These are phyloP conservation scores for Puccinia polysora DNA, from an alignment of 1,284 basidiomycete genomes.

Conservation along the genomic window DNA sequence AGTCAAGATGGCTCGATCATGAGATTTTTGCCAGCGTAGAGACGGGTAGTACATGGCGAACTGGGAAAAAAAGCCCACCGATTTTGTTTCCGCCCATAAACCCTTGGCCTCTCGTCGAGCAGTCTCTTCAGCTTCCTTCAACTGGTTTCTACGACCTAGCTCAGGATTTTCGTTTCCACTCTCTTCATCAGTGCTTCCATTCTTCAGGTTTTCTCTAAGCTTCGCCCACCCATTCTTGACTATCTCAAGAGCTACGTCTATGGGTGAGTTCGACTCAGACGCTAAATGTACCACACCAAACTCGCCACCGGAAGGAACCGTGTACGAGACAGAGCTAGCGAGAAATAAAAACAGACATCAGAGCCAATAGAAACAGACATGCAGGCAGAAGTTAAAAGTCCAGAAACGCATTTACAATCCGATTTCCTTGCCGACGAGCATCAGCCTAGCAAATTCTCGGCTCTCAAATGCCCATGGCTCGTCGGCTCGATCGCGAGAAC, in stretches of 20 bases:
- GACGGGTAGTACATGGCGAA: too few species aligned
- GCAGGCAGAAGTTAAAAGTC: background rate
- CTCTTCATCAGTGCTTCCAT: conserved; percentile 60
- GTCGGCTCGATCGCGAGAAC: conserved; percentile 37
- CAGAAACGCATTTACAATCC: conserved; percentile 9
- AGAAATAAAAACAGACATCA: background rate
- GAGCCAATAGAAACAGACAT: background rate
- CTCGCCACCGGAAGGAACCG: conserved; percentile 39
- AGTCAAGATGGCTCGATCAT: background rate
- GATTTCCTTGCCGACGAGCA: conserved; percentile 41
- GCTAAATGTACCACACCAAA: conserved; percentile 32
- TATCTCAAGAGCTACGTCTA: conserved; percentile 71
- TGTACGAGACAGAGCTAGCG: conserved; percentile 33
- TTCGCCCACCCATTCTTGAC: conserved; percentile 85
- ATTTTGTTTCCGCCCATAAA: conserved; percentile 72
- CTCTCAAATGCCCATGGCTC: conserved; percentile 43
- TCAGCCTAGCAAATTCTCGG: conserved; percentile 36
- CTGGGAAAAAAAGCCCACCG: too few species aligned
- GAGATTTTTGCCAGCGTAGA: too few species aligned
- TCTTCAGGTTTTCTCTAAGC: conserved; percentile 71
- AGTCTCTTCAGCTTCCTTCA: conserved; percentile 64
- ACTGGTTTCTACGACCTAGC: conserved; percentile 54
- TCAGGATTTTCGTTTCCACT: conserved; percentile 50
- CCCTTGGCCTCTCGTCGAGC: conserved; percentile 74
- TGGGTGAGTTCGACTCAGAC: conserved; percentile 15